These are phyloP conservation scores for Nidularia pulvinata DNA, from an alignment of 768 basidiomycete genomes.

Conservation along the genomic window DNA sequence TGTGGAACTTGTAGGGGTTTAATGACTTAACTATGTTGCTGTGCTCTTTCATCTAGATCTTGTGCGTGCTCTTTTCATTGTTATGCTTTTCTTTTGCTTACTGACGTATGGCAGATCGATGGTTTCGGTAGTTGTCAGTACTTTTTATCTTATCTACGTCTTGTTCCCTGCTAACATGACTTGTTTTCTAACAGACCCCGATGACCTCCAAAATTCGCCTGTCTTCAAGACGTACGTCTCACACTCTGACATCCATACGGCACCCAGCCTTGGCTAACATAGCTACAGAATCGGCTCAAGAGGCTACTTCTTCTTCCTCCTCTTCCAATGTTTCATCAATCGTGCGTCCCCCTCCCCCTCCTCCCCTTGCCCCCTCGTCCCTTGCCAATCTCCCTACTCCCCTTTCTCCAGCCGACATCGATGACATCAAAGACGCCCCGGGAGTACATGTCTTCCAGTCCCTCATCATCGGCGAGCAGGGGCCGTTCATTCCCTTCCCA, in stretches of 20 bases:
- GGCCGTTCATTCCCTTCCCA: constrained; percentile 77
- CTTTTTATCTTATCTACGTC: neutral
- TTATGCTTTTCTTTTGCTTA: too few species aligned
- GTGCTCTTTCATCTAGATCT: constrained; percentile 9
- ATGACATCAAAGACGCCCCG: constrained; percentile 66
- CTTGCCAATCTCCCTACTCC: constrained; percentile 1
- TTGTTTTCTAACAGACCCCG: constrained; percentile 66
- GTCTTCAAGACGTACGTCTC: constrained; percentile 64
- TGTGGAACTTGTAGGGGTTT: too few species aligned
- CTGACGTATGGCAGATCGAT: constrained; percentile 79
- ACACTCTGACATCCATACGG: neutral
- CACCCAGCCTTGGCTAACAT: too few species aligned
- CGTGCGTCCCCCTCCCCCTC: constrained; percentile 31
- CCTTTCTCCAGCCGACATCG: constrained; percentile 48
- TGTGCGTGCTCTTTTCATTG: constrained; percentile 14
- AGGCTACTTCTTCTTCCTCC: constrained; percentile 90
- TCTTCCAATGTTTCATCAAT: constrained; percentile 94
- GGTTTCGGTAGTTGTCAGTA: constrained; percentile 81
- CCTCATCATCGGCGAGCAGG: constrained; percentile 71
- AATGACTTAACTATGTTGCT: constrained; percentile 1
- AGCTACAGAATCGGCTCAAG: constrained; percentile 71
- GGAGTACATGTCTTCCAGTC: constrained; percentile 69
- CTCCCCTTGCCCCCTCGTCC: neutral
- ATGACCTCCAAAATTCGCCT: constrained; percentile 71
- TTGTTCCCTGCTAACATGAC: constrained; percentile 1